phyloP scores from a whole-genome alignment of 2,329 filamentous ascomycete species.

The Pseudopithomyces chartarum region DNA sequence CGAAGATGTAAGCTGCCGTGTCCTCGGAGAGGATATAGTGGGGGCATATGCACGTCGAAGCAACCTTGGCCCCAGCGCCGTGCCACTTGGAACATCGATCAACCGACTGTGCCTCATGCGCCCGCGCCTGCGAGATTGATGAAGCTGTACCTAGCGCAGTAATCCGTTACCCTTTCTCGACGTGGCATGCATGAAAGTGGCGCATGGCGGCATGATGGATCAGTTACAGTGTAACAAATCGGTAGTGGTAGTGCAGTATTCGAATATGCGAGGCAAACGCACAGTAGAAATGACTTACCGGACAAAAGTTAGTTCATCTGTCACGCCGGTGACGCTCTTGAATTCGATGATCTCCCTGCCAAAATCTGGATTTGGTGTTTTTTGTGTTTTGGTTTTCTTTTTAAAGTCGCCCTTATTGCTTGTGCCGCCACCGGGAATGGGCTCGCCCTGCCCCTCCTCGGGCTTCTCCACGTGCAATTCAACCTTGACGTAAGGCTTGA shows the following conservation, averaged over 20 bases:
- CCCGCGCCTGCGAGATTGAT: background rate
- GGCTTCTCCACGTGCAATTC: conserved; percentile 79
- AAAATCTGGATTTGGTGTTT: conserved; percentile 52
- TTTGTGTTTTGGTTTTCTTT: conserved; percentile 51
- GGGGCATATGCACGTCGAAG: conserved; percentile 18
- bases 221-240: background rate
- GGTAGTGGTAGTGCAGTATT: background rate
- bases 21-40: conserved; percentile 14
- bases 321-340: conserved; percentile 47
- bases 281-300: conserved; percentile 44
- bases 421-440: conserved; percentile 53
- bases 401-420: conserved; percentile 60
- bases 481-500: conserved; percentile 77
- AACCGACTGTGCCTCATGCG: background rate
- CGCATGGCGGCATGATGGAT: background rate
- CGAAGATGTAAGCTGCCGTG: conserved; percentile 19
- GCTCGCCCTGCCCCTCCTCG: conserved; percentile 52
- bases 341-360: conserved; percentile 52
- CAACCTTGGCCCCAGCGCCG: conserved; percentile 14
- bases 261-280: background rate
- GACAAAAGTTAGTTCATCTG: conserved; percentile 55
- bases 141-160: background rate
- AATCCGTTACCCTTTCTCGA: conserved; percentile 5
- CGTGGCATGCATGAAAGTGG: conserved; percentile 3
- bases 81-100: conserved; percentile 11